Evolutionary conservation across 1,139 yeast species (phyloP).

Genomic region (Candida albicans): DNA sequence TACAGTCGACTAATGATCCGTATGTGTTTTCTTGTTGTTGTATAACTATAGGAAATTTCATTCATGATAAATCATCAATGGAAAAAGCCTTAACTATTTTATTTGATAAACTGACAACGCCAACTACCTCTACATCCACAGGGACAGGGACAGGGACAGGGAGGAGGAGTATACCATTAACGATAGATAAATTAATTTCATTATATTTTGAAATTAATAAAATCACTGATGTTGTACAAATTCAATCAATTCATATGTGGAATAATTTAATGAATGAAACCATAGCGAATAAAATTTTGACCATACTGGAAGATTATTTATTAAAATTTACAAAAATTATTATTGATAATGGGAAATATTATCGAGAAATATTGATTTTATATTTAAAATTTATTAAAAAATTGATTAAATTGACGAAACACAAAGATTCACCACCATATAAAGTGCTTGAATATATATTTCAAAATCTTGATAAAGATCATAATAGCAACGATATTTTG

Average conservation of each 20-base stretch:
- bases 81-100: conserved; percentile 14
- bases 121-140: too few species aligned
- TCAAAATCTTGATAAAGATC: conserved; percentile 1
- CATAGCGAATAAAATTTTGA: conserved; percentile 17
- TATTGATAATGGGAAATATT: conserved; percentile 37
- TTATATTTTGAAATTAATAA: conserved; percentile 21
- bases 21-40: conserved; percentile 32
- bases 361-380: conserved; percentile 32
- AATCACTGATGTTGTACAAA: conserved; percentile 39
- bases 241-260: conserved; percentile 40
- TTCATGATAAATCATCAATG: conserved; percentile 22
- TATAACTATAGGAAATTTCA: conserved; percentile 38
- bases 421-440: neutral
- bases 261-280: conserved; percentile 27
- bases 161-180: too few species aligned
- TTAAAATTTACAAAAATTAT: conserved; percentile 28
- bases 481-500: neutral
- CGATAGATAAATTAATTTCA: conserved; percentile 16
- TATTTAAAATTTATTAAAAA: conserved; percentile 34
- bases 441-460: neutral
- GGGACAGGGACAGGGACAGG: too few species aligned
- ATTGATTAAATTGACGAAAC: conserved; percentile 19
- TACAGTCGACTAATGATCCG: conserved; percentile 19
- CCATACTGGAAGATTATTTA: conserved; percentile 13
- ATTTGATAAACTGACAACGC: neutral